Percentiles rank a stretch among this genome's conserved stretches.
These are phyloP conservation scores for Mycena belliarum DNA, from an alignment of 768 basidiomycete species.

Conservation along the genomic window DNA sequence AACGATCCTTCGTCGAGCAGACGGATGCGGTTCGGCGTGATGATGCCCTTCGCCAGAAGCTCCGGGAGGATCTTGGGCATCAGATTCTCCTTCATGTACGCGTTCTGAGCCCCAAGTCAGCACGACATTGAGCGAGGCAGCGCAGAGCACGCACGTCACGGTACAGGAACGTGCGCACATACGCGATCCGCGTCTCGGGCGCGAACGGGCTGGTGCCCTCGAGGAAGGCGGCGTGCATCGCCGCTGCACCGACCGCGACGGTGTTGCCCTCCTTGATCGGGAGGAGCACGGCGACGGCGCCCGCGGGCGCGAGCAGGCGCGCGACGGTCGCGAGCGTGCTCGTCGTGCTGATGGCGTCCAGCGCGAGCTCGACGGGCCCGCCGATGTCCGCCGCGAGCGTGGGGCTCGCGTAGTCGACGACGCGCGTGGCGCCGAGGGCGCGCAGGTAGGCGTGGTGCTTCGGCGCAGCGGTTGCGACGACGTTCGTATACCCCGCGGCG, in stretches of 20 bases:
- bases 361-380: constrained; percentile 24
- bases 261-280: constrained; percentile 30
- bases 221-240: constrained; percentile 2
- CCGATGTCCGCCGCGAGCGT: constrained; percentile 31
- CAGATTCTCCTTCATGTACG: constrained; percentile 41
- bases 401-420: constrained; percentile 37
- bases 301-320: constrained; percentile 25
- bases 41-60: constrained; percentile 37
- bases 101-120: constrained; percentile 32
- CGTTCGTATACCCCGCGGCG: constrained; percentile 38
- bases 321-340: constrained; percentile 30
- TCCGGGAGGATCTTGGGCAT: constrained; percentile 48
- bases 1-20: constrained; percentile 45
- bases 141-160: not conserved
- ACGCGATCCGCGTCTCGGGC: constrained; percentile 33
- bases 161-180: constrained; percentile 30
- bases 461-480: constrained; percentile 39
- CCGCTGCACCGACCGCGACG: constrained; percentile 12
- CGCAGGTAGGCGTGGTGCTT: constrained; percentile 32
- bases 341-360: constrained; percentile 33
- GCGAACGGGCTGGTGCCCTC: constrained; percentile 5
- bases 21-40: constrained; percentile 43
- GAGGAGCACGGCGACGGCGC: constrained; percentile 31
- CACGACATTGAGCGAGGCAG: not conserved
- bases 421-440: constrained; percentile 37